Evolutionary conservation across 805 yeast species (phyloP).

Genomic region (Metschnikowia noctiluminum): DNA sequence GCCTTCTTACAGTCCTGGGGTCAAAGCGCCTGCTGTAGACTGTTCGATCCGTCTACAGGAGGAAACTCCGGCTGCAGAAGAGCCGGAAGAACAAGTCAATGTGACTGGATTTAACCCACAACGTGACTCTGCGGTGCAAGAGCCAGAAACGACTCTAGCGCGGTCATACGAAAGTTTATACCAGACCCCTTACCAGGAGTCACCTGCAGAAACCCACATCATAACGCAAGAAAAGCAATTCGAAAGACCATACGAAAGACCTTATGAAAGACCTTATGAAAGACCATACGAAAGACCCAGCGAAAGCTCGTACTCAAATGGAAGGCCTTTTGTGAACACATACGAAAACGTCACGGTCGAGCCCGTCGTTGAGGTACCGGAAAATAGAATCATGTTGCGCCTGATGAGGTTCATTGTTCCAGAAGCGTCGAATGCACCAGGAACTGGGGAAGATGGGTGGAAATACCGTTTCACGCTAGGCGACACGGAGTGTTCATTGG

Average conservation of each 20-base stretch:
- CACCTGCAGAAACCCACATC: too few relatives aligned
- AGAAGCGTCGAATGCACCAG: background rate
- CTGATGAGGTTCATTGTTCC: background rate
- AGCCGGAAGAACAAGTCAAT: background rate
- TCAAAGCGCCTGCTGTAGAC: background rate
- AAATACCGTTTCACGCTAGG: conserved; percentile 7
- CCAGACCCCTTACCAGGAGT: too few relatives aligned
- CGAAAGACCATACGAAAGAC: background rate
- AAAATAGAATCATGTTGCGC: background rate
- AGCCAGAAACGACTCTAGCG: too few relatives aligned
- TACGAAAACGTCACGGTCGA: background rate
- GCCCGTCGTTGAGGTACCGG: background rate
- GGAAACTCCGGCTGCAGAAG: background rate
- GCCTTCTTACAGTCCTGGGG: background rate
- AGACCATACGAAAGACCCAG: background rate
- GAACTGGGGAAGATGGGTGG: conserved; percentile 6
- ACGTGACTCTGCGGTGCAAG: too few relatives aligned
- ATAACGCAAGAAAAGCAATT: too few relatives aligned
- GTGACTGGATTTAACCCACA: too few relatives aligned
- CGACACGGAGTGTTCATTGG: conserved; percentile 8
- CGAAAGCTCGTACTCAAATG: background rate
- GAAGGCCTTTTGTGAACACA: background rate
- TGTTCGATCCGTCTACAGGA: background rate
- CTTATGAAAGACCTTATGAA: background rate
- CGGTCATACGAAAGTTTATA: too few relatives aligned